Evolutionary conservation across 2,329 filamentous ascomycete genomes (phyloP), one percentile per base, ranked within the genome.

Genomic region (Cladosporium sp.): DNA sequence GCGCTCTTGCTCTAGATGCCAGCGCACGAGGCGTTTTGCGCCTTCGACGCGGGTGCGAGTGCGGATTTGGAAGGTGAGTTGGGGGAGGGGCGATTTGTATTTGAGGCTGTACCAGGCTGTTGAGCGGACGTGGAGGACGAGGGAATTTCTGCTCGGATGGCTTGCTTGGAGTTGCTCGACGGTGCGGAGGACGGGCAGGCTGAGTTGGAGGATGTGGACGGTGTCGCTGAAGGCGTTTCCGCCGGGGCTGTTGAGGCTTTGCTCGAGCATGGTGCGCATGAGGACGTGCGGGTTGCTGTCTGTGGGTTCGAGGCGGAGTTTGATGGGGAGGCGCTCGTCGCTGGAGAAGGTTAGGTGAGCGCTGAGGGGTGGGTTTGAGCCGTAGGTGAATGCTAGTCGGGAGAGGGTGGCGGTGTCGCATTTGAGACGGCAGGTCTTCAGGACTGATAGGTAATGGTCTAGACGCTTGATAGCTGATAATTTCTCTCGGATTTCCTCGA

Each of bases 351-450:
- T 12, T 4, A 65, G 43, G 4, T 55, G 50, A 4, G 57, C 60
- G 36, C 38, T 51, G 4, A 60, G 51, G 36, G 32, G 52, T 25
- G 53, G 53, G 39, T 55, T 50, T 48, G 49, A 65, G 46, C 72
- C 73, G 64, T 93, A 94, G n/a, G 75, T 79, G 64, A 93, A 89
- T 2, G 78, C 71, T 5, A 93, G 77, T 54, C 78, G 73, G 56
- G 74, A 72, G 49, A 92, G 72, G 13, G 78, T 81, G 49, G 85
- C 75, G 35, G 76, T 71, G 57, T 83, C 76, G 62, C 78, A 78
- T 38, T 72, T 71, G 30, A 86, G 77, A 45, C 77, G 73, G 56
- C 79, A 73, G 54, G 74, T 71, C 49, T 80, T 73, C 54, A 91
- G 78, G 1, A 84, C 81, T 38, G 82, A 78, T 20, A 89, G 73